Evolutionary conservation across 1,284 basidiomycete species (phyloP).

Genomic region (Chondrostereum purpureum): DNA sequence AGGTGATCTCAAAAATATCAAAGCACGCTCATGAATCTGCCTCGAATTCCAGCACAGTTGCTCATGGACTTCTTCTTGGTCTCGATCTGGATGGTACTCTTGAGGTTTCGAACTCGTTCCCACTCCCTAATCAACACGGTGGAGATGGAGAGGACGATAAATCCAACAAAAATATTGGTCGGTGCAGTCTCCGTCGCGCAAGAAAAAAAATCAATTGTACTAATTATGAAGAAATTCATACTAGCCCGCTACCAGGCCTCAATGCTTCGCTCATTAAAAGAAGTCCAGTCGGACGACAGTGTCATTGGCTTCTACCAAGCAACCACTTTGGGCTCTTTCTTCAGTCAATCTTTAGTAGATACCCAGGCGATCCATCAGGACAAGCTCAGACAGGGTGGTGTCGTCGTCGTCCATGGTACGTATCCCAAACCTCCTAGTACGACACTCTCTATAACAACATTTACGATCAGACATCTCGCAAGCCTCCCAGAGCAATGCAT

Average conservation of each 20-base stretch:
- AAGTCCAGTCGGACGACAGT: constrained; percentile 92
- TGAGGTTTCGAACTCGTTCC: constrained; percentile 91
- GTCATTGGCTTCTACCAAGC: constrained; percentile 97
- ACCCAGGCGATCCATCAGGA: constrained; percentile 82
- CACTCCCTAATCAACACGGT: constrained; percentile 61
- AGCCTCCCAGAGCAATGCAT: constrained; percentile 79
- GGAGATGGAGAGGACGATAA: constrained; percentile 76
- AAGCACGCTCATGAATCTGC: constrained; percentile 75
- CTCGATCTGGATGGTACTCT: constrained; percentile 88
- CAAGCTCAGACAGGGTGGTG: constrained; percentile 76
- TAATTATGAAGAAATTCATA: too few relatives aligned
- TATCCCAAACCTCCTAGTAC: too few relatives aligned
- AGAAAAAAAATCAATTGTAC: too few relatives aligned
- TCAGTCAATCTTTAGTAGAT: constrained; percentile 85
- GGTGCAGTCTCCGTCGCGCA: constrained; percentile 24
- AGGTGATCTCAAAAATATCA: constrained; percentile 92
- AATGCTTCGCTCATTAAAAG: constrained; percentile 83
- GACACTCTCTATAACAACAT: constrained; percentile 5
- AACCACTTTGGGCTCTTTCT: constrained; percentile 86
- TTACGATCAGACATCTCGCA: constrained; percentile 54
- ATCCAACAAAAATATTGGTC: constrained; percentile 63
- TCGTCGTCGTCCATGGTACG: constrained; percentile 91
- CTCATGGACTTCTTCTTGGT: constrained; percentile 83
- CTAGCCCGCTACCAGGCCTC: constrained; percentile 79
- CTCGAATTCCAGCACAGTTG: constrained; percentile 42